Conservation (phyloP, 768 basidiomycete genomes). For the Gautieria morchelliformis region DNA sequence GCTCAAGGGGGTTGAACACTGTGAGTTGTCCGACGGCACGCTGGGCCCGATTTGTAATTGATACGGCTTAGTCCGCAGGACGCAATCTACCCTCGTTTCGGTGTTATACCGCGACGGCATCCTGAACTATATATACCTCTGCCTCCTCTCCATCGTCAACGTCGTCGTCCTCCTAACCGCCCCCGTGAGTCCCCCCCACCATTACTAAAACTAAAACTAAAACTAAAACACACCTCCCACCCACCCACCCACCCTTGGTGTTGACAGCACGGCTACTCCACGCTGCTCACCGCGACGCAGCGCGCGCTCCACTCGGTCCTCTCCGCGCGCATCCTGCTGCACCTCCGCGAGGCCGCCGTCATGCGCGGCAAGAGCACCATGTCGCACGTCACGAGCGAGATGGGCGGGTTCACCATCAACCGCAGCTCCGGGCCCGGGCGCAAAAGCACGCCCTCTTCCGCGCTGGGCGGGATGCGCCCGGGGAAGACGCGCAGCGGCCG, state of each 20-base stretch:
- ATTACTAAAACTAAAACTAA: no score
- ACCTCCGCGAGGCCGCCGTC: background rate
- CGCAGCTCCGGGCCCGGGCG: no score
- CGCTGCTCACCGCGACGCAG: background rate
- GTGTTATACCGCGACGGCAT: background rate
- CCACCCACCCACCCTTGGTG: no score
- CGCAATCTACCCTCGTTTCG: background rate
- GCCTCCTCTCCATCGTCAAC: background rate
- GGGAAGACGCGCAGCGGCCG: no score
- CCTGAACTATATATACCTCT: conserved; percentile 1
- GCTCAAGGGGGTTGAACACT: background rate
- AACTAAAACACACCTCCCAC: no score
- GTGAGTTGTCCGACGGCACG: background rate
- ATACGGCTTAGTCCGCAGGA: background rate
- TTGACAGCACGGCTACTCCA: background rate
- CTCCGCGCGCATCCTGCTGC: background rate
- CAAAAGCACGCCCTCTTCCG: no score
- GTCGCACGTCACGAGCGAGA: background rate
- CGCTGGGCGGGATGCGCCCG: no score
- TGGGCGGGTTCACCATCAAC: background rate
- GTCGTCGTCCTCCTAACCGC: background rate
- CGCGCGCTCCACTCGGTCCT: background rate
- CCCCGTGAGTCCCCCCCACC: background rate
- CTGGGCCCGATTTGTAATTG: no score
- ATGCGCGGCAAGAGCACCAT: background rate